phyloP scores from a whole-genome alignment of 2,329 filamentous ascomycete genomes.

The Neofusicoccum parvum region DNA sequence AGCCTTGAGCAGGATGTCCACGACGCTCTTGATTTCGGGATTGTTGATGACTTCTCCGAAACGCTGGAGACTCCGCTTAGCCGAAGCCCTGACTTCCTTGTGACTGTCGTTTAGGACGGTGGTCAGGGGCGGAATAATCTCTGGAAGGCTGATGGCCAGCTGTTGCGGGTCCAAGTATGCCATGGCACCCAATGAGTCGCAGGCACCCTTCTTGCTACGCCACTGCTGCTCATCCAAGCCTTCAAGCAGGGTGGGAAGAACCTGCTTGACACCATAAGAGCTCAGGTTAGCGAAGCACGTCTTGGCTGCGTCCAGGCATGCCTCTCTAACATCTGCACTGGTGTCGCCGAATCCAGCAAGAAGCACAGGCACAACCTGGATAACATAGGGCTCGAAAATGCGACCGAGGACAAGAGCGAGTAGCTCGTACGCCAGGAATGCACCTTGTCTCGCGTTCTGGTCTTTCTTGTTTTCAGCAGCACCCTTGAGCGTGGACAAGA shows the following conservation, averaged over 20 bases:
- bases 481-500: constrained; percentile 77
- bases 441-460: constrained; percentile 81
- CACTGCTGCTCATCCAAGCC: constrained; percentile 95
- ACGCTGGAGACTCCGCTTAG: constrained; percentile 93
- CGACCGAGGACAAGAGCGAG: constrained; percentile 83
- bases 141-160: constrained; percentile 85
- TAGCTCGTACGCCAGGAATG: constrained; percentile 87
- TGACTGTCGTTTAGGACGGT: constrained; percentile 95
- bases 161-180: constrained; percentile 97
- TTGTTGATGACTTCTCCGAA: constrained; percentile 99
- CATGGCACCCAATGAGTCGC: constrained; percentile 96
- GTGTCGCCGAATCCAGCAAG: constrained; percentile 86
- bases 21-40: constrained; percentile 91
- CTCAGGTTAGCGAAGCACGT: constrained; percentile 91
- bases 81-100: constrained; percentile 90
- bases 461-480: constrained; percentile 97
- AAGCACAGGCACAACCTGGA: constrained; percentile 90
- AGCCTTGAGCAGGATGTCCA: constrained; percentile 89
- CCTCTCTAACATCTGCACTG: constrained; percentile 86
- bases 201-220: constrained; percentile 98
- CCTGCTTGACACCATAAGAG: constrained; percentile 93
- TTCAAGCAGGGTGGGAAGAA: constrained; percentile 86
- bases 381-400: constrained; percentile 93
- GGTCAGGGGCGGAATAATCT: constrained; percentile 95
- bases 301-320: constrained; percentile 89